These are phyloP conservation scores for Diaporthe helianthi DNA, from an alignment of 2,329 filamentous ascomycete species.

Conservation along the genomic window DNA sequence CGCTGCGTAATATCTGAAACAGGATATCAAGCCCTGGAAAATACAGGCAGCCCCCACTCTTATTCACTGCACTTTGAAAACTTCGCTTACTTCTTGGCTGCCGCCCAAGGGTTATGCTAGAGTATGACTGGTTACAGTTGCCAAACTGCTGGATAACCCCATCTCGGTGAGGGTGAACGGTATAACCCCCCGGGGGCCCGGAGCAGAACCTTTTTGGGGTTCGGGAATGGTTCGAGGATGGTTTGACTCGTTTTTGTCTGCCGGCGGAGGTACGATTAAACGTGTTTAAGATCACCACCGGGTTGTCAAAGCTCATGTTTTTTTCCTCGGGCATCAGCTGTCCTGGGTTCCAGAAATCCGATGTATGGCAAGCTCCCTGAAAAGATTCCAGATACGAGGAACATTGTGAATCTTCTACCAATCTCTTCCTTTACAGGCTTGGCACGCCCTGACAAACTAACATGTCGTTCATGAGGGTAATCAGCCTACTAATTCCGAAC, in stretches of 20 bases:
- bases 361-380: too few species aligned
- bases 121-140: too few species aligned
- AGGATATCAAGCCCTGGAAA: background rate
- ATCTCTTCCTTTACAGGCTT: too few species aligned
- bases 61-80: background rate
- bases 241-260: background rate
- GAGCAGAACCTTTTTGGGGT: background rate
- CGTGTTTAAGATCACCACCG: background rate
- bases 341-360: background rate
- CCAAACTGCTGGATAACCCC: background rate
- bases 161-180: background rate
- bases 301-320: background rate
- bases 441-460: too few species aligned
- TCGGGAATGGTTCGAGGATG: background rate
- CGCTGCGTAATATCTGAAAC: background rate
- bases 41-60: background rate
- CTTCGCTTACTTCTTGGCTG: slow-evolving; percentile 10
- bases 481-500: too few species aligned
- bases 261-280: background rate
- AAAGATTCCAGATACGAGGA: too few species aligned
- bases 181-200: too few species aligned
- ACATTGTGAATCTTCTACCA: too few species aligned
- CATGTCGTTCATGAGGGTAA: too few species aligned
- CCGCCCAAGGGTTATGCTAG: background rate
- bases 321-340: background rate